Evolutionary conservation across 352 stramenopile species (phyloP), one percentile per base, ranked within the genome.

Genomic region (Blastocystis sp.): DNA sequence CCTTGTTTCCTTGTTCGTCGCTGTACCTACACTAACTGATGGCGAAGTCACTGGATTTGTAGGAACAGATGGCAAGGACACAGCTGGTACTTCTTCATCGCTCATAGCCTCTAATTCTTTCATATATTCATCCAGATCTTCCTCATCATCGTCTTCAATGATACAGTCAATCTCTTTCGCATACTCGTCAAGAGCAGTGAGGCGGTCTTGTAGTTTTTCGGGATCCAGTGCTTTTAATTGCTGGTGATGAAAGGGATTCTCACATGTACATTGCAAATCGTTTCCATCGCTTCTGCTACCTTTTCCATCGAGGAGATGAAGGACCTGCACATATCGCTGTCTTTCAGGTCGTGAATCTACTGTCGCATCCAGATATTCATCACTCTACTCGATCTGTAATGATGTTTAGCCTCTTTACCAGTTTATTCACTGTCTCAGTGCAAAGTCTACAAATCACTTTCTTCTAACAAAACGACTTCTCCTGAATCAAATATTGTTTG

Each of bases 181-280:
- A 87, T 91, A 87, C 11, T 65, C 91, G 39, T 91, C 76, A 18
- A 91, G 47, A 37, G 91, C 76, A 26, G 76, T 30, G 69, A 91
- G 81, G 11, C 73, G 45, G 50, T 85, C 73, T 24, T 26, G 30
- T 0, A 85, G 50, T 11, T 85, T 41, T 30, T 85, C 73, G 2
- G 73, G 73, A 41, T 68, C 45, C 37, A 85, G 8, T 9, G 47
- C 11, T 34, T 34, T 34, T 34, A 34, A 34, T 34, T 34, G 30
- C 30, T 34, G 30, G 30, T 34, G 30, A 34, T 34, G 30, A 34
- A 34, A 34, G 30, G 30, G 0, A 34, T 34, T 34, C 30, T 34
- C 30, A 34, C 4, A 11, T 45, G 13, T 85, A 85, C 73, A 45
- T 47, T 24, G 26, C 20, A 47, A 65, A 85, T 85, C 5, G 18